Evolutionary conservation across 2,329 filamentous ascomycete genomes (phyloP).

Genomic region (Colletotrichum falcatum): DNA sequence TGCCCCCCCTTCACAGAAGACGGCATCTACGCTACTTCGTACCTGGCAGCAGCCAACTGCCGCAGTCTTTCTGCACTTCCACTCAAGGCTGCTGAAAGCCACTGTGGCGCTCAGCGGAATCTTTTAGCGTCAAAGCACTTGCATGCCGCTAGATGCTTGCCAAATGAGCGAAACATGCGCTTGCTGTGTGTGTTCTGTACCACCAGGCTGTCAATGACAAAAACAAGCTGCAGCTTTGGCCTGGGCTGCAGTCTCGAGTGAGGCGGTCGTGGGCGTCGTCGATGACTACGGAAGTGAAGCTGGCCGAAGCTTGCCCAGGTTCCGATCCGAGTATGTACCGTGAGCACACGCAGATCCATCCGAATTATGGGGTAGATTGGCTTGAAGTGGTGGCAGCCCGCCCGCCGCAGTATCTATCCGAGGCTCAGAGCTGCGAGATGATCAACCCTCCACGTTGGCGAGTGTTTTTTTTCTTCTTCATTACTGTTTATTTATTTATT

Average conservation of each 20-base stretch:
- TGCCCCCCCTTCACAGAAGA: too few relatives aligned
- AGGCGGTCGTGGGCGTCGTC: background rate
- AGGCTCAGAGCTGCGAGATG: background rate
- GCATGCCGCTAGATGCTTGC: background rate
- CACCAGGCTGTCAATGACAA: background rate
- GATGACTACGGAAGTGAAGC: constrained; percentile 11
- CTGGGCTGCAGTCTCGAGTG: background rate
- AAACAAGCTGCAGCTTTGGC: constrained; percentile 1
- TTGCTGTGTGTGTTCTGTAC: constrained; percentile 1
- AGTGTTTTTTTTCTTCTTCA: constrained; percentile 10
- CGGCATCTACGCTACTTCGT: too few relatives aligned
- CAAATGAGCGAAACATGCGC: constrained; percentile 11
- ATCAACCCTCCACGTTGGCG: background rate
- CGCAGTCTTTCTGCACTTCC: background rate
- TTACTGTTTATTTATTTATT: too few relatives aligned
- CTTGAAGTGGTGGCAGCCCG: background rate
- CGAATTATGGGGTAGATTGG: background rate
- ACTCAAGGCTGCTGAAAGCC: background rate
- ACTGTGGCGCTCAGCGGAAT: constrained; percentile 6
- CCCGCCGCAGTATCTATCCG: constrained; percentile 3
- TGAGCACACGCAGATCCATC: background rate
- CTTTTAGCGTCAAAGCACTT: constrained; percentile 15
- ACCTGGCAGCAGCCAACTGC: background rate
- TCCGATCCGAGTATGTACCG: background rate
- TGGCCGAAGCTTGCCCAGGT: constrained; percentile 20